Conservation (phyloP, 2,329 filamentous ascomycete species). For the Verticillium zaregamsianum region DNA sequence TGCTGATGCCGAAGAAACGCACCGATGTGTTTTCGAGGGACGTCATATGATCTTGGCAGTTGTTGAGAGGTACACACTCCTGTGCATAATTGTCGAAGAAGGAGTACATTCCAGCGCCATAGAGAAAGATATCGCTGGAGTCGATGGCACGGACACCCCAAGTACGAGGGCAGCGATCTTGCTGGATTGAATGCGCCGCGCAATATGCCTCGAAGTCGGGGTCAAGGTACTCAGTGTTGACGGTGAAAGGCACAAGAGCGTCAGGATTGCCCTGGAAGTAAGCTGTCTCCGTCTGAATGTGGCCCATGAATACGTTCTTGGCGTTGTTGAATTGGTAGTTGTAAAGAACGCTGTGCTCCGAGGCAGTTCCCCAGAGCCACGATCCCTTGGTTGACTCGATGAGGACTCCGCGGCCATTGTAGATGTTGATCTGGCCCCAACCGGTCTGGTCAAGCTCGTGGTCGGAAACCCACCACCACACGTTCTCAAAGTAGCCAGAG, state of each 20-base stretch:
- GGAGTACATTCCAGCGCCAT: conserved; percentile 72
- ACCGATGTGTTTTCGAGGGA: conserved; percentile 62
- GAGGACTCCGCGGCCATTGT: conserved; percentile 79
- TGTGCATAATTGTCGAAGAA: conserved; percentile 83
- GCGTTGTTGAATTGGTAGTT: conserved; percentile 84
- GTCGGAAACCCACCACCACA: conserved; percentile 86
- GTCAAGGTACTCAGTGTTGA: conserved; percentile 54
- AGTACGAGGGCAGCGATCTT: conserved; percentile 59
- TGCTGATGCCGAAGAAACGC: conserved; percentile 65
- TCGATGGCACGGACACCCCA: conserved; percentile 71
- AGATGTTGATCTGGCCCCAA: conserved; percentile 73
- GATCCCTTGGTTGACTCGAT: conserved; percentile 71
- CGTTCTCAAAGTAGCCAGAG: conserved; percentile 81
- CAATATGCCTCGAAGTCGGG: conserved; percentile 64
- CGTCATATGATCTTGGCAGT: conserved; percentile 76
- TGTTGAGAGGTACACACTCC: conserved; percentile 60
- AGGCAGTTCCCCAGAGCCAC: conserved; percentile 78
- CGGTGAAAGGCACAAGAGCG: conserved; percentile 60
- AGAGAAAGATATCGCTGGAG: conserved; percentile 64
- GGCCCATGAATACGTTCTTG: conserved; percentile 73
- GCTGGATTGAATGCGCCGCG: conserved; percentile 21
- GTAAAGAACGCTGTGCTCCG: conserved; percentile 64
- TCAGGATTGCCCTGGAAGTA: conserved; percentile 84
- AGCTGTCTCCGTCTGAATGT: conserved; percentile 87
- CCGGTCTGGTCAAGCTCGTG: conserved; percentile 77